Conservation (phyloP, 441 rosid species). For the Lepidium campestre region DNA sequence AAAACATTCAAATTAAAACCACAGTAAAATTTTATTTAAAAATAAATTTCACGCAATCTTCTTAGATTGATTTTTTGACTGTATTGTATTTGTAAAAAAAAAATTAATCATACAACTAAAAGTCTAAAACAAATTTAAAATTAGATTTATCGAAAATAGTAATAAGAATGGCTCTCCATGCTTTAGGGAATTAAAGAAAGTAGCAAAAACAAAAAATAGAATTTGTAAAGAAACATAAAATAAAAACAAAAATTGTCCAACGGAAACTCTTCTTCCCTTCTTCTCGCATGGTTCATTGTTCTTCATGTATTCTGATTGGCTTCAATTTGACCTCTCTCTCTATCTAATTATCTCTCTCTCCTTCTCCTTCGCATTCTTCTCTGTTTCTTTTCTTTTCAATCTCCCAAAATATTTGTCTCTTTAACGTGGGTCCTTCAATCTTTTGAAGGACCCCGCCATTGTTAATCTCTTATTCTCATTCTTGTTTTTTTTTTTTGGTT, state of each 20-base stretch:
- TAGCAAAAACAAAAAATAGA: conserved; percentile 17
- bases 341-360: not conserved
- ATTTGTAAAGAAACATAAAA: not conserved
- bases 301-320: conserved; percentile 15
- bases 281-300: conserved; percentile 23
- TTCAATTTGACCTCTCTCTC: conserved; percentile 1
- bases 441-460: conserved; percentile 29
- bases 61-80: too few relatives aligned
- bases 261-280: conserved; percentile 3
- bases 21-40: too few relatives aligned
- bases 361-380: not conserved
- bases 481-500: not conserved
- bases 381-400: conserved; percentile 9
- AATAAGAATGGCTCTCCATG: conserved; percentile 26
- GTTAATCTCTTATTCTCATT: not conserved
- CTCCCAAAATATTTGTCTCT: conserved; percentile 1
- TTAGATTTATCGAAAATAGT: not conserved
- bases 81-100: too few relatives aligned
- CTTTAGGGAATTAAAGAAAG: conserved; percentile 20
- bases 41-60: too few relatives aligned
- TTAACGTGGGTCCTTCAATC: conserved; percentile 35
- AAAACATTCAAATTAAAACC: too few relatives aligned
- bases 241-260: not conserved
- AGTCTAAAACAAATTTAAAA: conserved; percentile 12
- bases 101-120: too few relatives aligned